Percentiles rank a stretch among this genome's conserved stretches.
Conservation (phyloP, 1,284 basidiomycete genomes). For the Ceratorhiza oryzae-sativae region DNA sequence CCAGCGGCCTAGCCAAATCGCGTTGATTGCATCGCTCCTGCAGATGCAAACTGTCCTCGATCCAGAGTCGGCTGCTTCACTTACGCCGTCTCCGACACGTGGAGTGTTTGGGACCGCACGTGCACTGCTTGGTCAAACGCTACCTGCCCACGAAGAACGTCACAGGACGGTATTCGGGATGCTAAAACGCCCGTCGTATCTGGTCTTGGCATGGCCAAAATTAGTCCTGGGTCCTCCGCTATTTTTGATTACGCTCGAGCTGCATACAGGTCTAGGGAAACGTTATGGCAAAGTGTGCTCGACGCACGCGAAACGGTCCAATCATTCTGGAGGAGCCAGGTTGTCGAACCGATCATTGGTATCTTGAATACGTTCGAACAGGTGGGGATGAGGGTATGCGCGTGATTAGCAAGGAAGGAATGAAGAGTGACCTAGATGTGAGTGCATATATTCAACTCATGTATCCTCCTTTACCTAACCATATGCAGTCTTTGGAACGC, state of each 20-base stretch:
- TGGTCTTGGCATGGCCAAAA: constrained; percentile 70
- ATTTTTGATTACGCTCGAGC: constrained; percentile 58
- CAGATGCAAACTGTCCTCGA: constrained; percentile 5
- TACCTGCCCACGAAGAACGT: constrained; percentile 49
- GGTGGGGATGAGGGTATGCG: constrained; percentile 72
- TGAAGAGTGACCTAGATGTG: constrained; percentile 80
- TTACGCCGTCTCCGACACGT: constrained; percentile 22
- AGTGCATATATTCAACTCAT: constrained; percentile 43
- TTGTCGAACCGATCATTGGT: constrained; percentile 84
- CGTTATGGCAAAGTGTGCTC: constrained; percentile 61
- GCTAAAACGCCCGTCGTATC: constrained; percentile 64
- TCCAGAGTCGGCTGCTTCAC: not conserved
- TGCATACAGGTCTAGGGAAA: constrained; percentile 61
- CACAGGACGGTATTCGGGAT: constrained; percentile 51
- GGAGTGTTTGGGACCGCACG: constrained; percentile 37
- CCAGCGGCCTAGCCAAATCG: constrained; percentile 6
- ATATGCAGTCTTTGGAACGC: constrained; percentile 81
- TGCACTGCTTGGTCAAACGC: constrained; percentile 45
- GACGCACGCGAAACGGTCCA: constrained; percentile 73
- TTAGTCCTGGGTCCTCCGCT: constrained; percentile 71
- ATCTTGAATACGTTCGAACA: constrained; percentile 84
- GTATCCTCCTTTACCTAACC: not conserved
- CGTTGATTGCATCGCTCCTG: constrained; percentile 15
- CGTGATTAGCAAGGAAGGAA: constrained; percentile 77
- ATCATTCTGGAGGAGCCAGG: constrained; percentile 85